These are phyloP conservation scores for Aspergillus alliaceus DNA, from an alignment of 2,329 filamentous ascomycete species.

Conservation along the genomic window DNA sequence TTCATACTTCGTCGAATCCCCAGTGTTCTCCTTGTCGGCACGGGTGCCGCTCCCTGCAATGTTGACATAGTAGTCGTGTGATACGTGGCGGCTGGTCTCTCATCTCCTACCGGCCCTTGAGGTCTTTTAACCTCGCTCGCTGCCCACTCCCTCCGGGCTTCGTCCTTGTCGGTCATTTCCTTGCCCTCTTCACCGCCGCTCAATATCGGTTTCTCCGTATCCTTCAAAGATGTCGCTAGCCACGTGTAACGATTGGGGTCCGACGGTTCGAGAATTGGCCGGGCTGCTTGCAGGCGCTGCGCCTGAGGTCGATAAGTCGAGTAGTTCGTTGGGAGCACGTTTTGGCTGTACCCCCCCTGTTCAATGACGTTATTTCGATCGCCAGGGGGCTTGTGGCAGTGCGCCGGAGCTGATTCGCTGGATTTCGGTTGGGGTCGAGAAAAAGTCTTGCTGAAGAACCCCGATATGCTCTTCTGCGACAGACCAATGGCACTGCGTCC, in stretches of 20 bases:
- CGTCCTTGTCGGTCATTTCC: conserved; percentile 3
- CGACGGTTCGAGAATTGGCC: conserved; percentile 33
- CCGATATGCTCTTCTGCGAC: conserved; percentile 54
- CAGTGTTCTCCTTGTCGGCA: conserved; percentile 37
- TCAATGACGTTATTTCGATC: conserved; percentile 10
- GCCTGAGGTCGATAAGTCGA: conserved; percentile 32
- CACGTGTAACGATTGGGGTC: conserved; percentile 37
- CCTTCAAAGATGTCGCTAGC: conserved; percentile 27
- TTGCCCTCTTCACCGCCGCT: conserved; percentile 10
- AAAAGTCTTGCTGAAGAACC: conserved; percentile 47
- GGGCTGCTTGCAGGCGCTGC: conserved; percentile 30
- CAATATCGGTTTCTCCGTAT: conserved; percentile 20
- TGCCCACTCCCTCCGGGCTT: conserved; percentile 18
- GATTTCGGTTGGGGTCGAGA: conserved; percentile 17
- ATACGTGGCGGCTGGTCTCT: conserved; percentile 35
- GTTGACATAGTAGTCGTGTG: conserved; percentile 44
- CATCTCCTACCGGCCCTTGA: conserved; percentile 16
- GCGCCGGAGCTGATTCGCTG: conserved; percentile 12
- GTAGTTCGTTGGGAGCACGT: conserved; percentile 21
- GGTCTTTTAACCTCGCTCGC: conserved; percentile 25
- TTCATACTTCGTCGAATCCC: conserved; percentile 45
- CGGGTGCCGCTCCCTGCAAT: conserved; percentile 24
- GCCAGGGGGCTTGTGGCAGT: conserved; percentile 10
- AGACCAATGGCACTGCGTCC: conserved; percentile 40
- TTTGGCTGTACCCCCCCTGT: conserved; percentile 3